A percentile compares a stretch with the other conserved stretches of the same genome.
Conservation (phyloP, 768 basidiomycete species). For the Amanita pseudoporphyria region DNA sequence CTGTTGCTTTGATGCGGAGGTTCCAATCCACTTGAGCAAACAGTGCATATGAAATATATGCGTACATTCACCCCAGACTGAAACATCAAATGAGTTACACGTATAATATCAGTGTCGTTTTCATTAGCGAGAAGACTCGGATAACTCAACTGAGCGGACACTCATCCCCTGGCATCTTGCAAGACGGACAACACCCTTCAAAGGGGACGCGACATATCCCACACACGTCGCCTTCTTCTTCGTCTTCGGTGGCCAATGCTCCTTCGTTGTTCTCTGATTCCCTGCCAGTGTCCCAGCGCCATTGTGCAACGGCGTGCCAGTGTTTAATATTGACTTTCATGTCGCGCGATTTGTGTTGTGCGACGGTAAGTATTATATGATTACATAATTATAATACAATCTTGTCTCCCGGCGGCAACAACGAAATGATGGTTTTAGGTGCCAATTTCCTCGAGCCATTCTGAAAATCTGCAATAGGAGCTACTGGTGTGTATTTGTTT, state of each 20-base stretch:
- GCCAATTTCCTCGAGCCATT: slow-evolving; percentile 77
- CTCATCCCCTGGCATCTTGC: slow-evolving; percentile 95
- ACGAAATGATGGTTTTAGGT: too few relatives aligned
- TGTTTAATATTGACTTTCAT: slow-evolving; percentile 83
- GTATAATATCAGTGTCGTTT: slow-evolving; percentile 16
- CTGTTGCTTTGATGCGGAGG: slow-evolving; percentile 81
- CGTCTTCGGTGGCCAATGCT: slow-evolving; percentile 29
- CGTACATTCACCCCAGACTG: slow-evolving; percentile 97
- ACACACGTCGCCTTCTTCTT: slow-evolving; percentile 49
- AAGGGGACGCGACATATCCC: slow-evolving; percentile 89
- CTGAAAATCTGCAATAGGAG: slow-evolving; percentile 83
- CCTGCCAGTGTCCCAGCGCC: slow-evolving; percentile 68
- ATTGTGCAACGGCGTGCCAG: slow-evolving; percentile 84
- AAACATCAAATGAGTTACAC: too few relatives aligned
- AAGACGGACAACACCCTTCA: slow-evolving; percentile 92
- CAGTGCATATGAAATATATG: slow-evolving; percentile 99
- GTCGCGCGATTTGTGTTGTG: too few relatives aligned
- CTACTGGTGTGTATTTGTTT: slow-evolving; percentile 89
- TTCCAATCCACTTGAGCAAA: slow-evolving; percentile 91
- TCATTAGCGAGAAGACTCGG: too few relatives aligned
- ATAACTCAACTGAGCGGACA: slow-evolving; percentile 69
- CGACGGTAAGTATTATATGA: too few relatives aligned
- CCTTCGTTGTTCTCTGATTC: slow-evolving; percentile 16
- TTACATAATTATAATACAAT: too few relatives aligned
- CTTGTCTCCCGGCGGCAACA: too few relatives aligned